Percentiles rank a stretch among this genome's conserved stretches.
These are phyloP conservation scores for Artemisia tridentata DNA, from an alignment of 129 eudicot genomes.

Conservation along the genomic window DNA sequence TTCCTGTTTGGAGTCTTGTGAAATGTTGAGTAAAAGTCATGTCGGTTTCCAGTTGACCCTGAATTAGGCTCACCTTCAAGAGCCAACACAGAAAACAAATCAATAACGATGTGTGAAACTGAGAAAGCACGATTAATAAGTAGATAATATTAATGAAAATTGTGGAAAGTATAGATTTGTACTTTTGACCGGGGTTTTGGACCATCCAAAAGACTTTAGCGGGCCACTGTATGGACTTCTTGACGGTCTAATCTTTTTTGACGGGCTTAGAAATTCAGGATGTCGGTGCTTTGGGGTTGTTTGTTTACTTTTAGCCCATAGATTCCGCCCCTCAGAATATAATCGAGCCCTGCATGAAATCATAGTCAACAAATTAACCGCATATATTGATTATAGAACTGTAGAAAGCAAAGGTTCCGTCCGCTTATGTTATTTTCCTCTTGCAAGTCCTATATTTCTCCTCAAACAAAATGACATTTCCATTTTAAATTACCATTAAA, in stretches of 20 bases:
- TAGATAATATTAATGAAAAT: neutral
- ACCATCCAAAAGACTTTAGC: slow-evolving; percentile 39
- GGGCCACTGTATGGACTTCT: slow-evolving; percentile 40
- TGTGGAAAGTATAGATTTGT: neutral
- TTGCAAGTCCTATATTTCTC: neutral
- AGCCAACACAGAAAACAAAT: neutral
- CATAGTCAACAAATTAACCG: neutral
- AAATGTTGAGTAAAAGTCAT: slow-evolving; percentile 60
- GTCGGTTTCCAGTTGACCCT: slow-evolving; percentile 20
- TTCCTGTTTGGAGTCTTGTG: slow-evolving; percentile 72
- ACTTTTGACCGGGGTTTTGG: slow-evolving; percentile 57
- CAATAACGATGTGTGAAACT: neutral
- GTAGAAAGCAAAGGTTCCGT: too few relatives aligned
- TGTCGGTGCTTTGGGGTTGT: slow-evolving; percentile 37
- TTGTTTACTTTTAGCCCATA: slow-evolving; percentile 32
- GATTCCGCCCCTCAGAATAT: slow-evolving; percentile 28
- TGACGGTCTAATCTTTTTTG: slow-evolving; percentile 33
- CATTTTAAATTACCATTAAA: neutral
- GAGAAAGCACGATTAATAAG: too few relatives aligned
- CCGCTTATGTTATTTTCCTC: neutral
- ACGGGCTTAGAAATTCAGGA: slow-evolving; percentile 64
- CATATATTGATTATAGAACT: too few relatives aligned
- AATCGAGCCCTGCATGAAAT: slow-evolving; percentile 33
- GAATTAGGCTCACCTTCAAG: slow-evolving; percentile 33
- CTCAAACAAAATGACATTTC: neutral